Conservation (phyloP, 2,329 filamentous ascomycete species). For the Microsporum ferrugineum region DNA sequence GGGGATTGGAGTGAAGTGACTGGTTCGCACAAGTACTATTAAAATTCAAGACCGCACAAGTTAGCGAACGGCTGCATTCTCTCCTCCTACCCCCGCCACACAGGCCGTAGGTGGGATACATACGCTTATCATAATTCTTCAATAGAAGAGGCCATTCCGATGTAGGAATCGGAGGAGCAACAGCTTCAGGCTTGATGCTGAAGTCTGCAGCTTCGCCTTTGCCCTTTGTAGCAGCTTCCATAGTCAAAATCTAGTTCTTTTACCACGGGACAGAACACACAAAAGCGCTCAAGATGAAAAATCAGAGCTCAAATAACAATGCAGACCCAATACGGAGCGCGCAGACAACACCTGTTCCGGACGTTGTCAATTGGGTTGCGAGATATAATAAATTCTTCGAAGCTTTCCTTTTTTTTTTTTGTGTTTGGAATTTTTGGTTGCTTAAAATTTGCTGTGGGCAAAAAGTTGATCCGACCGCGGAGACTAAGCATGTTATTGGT, state of each 20-base stretch:
- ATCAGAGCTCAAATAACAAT: background rate
- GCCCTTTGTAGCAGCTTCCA: conserved; percentile 40
- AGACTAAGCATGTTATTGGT: background rate
- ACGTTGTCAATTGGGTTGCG: conserved; percentile 2
- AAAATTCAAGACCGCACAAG: conserved; percentile 1
- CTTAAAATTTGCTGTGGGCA: conserved; percentile 4
- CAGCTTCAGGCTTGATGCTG: conserved; percentile 83
- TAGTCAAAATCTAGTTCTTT: conserved; percentile 10
- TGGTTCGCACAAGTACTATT: conserved; percentile 77
- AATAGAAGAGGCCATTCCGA: conserved; percentile 86
- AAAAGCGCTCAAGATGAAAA: background rate
- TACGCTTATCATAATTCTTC: conserved; percentile 91
- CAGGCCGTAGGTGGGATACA: conserved; percentile 27
- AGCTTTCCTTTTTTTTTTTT: conserved; percentile 6
- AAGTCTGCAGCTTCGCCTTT: conserved; percentile 56
- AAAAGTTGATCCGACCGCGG: conserved; percentile 1
- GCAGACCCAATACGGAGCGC: background rate
- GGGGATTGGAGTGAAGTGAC: conserved; percentile 94
- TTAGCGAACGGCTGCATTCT: background rate
- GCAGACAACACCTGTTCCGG: background rate
- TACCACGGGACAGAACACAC: background rate
- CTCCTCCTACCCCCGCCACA: background rate
- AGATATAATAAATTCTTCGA: conserved; percentile 5
- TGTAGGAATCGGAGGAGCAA: conserved; percentile 67
- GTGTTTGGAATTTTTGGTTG: background rate